Evolutionary conservation across 208 protist genomes (phyloP).

Genomic region (Sergeia podlipaevii): DNA sequence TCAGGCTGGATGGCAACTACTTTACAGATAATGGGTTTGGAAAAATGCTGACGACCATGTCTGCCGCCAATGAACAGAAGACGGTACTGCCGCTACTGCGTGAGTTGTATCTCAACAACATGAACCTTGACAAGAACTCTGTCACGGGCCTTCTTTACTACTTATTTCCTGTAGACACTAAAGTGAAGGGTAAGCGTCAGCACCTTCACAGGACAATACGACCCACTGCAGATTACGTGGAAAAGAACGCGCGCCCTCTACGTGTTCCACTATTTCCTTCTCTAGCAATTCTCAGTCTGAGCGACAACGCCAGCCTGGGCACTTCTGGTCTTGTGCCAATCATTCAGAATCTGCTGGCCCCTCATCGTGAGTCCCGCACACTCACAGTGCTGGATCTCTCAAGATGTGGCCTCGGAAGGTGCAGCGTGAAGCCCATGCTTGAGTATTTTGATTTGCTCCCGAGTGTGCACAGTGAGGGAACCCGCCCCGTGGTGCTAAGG

Average conservation of each 20-base stretch:
- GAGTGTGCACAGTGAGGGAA: conserved; percentile 9
- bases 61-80: conserved; percentile 40
- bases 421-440: conserved; percentile 18
- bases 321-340: conserved; percentile 40
- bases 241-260: conserved; percentile 18
- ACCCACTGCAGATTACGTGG: conserved; percentile 30
- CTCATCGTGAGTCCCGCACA: conserved; percentile 38
- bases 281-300: conserved; percentile 62
- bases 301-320: conserved; percentile 72
- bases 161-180: conserved; percentile 62
- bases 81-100: conserved; percentile 51
- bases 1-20: conserved; percentile 82
- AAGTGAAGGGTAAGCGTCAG: too few relatives aligned
- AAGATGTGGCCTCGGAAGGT: conserved; percentile 51
- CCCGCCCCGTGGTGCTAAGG: conserved; percentile 29
- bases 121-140: conserved; percentile 64
- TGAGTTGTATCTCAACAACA: conserved; percentile 80
- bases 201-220: too few relatives aligned
- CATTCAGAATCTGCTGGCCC: conserved; percentile 53
- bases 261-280: conserved; percentile 57
- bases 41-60: conserved; percentile 61
- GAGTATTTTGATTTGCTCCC: conserved; percentile 52
- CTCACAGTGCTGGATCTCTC: conserved; percentile 69
- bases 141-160: conserved; percentile 58
- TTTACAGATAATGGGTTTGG: conserved; percentile 75